Percentiles rank a stretch among this genome's conserved stretches.
Conservation (phyloP, 1,284 basidiomycete species). For the Pseudozyma sp. region DNA sequence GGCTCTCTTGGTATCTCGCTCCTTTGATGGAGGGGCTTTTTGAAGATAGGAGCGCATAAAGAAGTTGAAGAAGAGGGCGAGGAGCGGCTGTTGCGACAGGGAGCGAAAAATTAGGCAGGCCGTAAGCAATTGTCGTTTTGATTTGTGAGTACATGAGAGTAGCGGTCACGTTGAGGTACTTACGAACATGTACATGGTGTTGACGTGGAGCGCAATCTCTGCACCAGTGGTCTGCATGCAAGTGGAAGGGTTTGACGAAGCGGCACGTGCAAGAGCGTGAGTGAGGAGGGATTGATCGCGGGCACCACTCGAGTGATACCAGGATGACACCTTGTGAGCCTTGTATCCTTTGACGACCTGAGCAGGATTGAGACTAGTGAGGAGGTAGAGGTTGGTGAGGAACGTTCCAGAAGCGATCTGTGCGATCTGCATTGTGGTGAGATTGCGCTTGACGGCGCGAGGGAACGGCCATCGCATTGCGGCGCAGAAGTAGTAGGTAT, state of each 20-base stretch:
- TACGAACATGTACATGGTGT: conserved; percentile 60
- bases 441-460: conserved; percentile 55
- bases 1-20: not conserved
- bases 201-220: conserved; percentile 58
- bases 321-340: conserved; percentile 17
- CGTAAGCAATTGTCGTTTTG: not conserved
- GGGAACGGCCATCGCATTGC: conserved; percentile 61
- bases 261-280: conserved; percentile 34
- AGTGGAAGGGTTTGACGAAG: conserved; percentile 22
- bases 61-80: conserved; percentile 61
- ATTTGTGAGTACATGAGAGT: not conserved
- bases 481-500: conserved; percentile 61
- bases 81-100: conserved; percentile 41
- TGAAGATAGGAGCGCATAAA: conserved; percentile 56
- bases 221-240: conserved; percentile 57
- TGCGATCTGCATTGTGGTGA: conserved; percentile 63
- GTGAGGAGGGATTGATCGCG: conserved; percentile 18
- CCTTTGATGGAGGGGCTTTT: conserved; percentile 12
- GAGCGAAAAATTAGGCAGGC: not conserved
- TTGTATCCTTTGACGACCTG: conserved; percentile 30
- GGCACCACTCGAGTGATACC: conserved; percentile 4
- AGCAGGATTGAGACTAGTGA: conserved; percentile 36
- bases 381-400: conserved; percentile 60
- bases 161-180: conserved; percentile 12
- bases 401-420: conserved; percentile 62